These are phyloP conservation scores for Fusarium odoratissimum DNA, from an alignment of 2,329 filamentous ascomycete genomes.

Conservation along the genomic window DNA sequence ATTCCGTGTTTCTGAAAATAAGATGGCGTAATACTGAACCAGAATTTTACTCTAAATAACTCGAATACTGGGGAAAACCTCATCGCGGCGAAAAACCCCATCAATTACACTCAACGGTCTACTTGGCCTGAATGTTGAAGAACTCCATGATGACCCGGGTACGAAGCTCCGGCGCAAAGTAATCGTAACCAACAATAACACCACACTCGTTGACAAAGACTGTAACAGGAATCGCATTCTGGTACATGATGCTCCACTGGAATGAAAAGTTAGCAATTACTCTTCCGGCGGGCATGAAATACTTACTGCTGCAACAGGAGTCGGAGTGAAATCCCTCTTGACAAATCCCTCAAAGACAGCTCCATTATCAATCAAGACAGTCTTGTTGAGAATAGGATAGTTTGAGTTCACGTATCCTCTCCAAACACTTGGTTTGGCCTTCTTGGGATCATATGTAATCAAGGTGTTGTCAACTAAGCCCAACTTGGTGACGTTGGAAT, in stretches of 20 bases:
- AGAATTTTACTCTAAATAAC: neutral
- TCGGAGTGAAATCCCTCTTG: constrained; percentile 25
- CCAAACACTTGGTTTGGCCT: constrained; percentile 41
- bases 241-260: constrained; percentile 54
- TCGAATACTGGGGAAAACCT: neutral
- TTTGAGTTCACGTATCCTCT: constrained; percentile 52
- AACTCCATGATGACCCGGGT: constrained; percentile 48
- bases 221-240: constrained; percentile 50
- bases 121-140: constrained; percentile 44
- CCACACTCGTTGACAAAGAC: constrained; percentile 50
- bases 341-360: constrained; percentile 45
- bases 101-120: fast-evolving
- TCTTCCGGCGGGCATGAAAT: fast-evolving
- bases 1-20: too few species aligned
- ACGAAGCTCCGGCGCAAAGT: constrained; percentile 43
- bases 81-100: neutral
- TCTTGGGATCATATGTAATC: constrained; percentile 41
- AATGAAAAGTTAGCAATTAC: neutral
- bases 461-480: constrained; percentile 53
- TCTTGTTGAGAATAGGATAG: constrained; percentile 49
- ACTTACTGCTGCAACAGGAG: constrained; percentile 44
- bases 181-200: constrained; percentile 53
- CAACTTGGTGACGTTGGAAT: constrained; percentile 49
- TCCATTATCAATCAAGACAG: constrained; percentile 43
- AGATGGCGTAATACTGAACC: too few species aligned